Conservation (phyloP, 257 asterid species). For the Coffea eugenioides region DNA sequence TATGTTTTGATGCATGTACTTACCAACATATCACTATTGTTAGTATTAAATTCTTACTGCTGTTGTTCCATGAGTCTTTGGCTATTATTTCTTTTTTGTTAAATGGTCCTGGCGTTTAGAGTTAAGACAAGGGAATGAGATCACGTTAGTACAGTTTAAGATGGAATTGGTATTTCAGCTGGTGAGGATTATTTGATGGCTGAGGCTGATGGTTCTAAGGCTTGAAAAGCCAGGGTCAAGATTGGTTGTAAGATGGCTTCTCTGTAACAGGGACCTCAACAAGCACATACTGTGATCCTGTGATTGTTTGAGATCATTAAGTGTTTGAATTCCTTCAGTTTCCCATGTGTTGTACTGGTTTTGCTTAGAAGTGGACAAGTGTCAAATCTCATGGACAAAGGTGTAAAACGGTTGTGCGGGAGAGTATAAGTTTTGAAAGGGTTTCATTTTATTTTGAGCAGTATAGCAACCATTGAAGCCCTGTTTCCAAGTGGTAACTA, state of each 20-base stretch:
- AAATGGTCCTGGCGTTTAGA: not conserved
- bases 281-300: too few species aligned
- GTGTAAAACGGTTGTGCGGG: too few species aligned
- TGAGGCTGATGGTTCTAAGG: not conserved
- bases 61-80: not conserved
- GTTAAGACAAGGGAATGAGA: not conserved
- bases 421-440: too few species aligned
- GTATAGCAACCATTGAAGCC: too few species aligned
- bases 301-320: too few species aligned
- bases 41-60: not conserved
- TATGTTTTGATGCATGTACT: not conserved
- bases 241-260: not conserved
- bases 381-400: too few species aligned
- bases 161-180: not conserved
- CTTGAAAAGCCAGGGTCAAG: not conserved
- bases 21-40: not conserved
- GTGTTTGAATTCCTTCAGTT: too few species aligned
- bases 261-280: too few species aligned
- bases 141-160: not conserved
- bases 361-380: too few species aligned
- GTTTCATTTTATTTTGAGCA: too few species aligned
- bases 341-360: too few species aligned
- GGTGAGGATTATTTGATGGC: not conserved
- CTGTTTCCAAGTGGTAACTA: not conserved
- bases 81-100: not conserved